Evolutionary conservation across 768 basidiomycete species (phyloP).

Genomic region (Mycena galopus): DNA sequence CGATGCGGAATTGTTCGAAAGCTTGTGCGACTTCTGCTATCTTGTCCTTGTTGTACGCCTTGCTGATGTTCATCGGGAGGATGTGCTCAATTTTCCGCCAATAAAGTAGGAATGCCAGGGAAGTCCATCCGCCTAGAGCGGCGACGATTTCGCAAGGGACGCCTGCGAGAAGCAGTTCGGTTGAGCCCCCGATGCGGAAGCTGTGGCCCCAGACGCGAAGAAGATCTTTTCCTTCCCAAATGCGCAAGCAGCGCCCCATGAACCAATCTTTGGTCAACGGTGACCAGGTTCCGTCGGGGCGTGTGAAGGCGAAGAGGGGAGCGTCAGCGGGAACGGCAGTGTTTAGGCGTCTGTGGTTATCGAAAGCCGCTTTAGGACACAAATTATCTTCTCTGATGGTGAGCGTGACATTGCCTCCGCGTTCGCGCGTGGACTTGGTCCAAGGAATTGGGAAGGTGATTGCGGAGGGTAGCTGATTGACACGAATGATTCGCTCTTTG

Average conservation of each 20-base stretch:
- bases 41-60: too few species aligned
- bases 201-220: slow-evolving; percentile 42
- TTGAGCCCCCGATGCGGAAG: slow-evolving; percentile 53
- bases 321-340: not conserved
- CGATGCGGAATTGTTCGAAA: too few species aligned
- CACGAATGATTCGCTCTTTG: not conserved
- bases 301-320: slow-evolving; percentile 34
- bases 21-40: too few species aligned
- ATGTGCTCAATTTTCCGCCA: slow-evolving; percentile 37
- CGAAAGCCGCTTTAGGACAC: slow-evolving; percentile 36
- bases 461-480: slow-evolving; percentile 13
- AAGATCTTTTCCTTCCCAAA: slow-evolving; percentile 26
- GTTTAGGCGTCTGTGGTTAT: slow-evolving; percentile 39
- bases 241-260: slow-evolving; percentile 26
- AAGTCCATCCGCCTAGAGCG: slow-evolving; percentile 47
- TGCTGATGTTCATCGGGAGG: too few species aligned
- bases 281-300: not conserved
- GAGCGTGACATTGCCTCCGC: slow-evolving; percentile 25
- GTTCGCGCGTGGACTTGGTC: slow-evolving; percentile 46
- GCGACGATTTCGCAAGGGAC: slow-evolving; percentile 49
- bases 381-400: slow-evolving; percentile 30
- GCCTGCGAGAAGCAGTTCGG: slow-evolving; percentile 44
- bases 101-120: slow-evolving; percentile 50
- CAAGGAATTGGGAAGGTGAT: slow-evolving; percentile 45
- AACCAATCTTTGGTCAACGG: slow-evolving; percentile 27